Evolutionary conservation across 768 basidiomycete species (phyloP).

Genomic region (Royoungia palumana): DNA sequence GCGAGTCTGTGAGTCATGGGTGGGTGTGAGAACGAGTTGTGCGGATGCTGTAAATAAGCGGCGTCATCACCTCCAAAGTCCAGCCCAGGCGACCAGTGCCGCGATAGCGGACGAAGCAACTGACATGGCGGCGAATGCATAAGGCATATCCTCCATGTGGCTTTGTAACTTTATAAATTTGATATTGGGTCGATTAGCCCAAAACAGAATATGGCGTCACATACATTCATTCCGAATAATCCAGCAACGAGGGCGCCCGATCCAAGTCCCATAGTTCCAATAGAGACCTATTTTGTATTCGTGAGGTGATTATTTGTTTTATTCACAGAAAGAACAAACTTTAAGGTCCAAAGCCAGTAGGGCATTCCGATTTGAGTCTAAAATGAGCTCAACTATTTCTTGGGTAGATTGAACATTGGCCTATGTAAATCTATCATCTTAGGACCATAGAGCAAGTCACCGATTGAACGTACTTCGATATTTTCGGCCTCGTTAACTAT

Average conservation of each 20-base stretch:
- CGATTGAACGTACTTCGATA: slow-evolving; percentile 57
- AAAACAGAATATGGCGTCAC: slow-evolving; percentile 31
- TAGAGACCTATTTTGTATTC: slow-evolving; percentile 63
- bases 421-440: slow-evolving; percentile 28
- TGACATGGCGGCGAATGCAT: slow-evolving; percentile 71
- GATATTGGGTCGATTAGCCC: slow-evolving; percentile 20
- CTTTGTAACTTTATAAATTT: slow-evolving; percentile 57
- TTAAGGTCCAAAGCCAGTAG: slow-evolving; percentile 89
- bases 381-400: slow-evolving; percentile 94
- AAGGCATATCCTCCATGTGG: slow-evolving; percentile 67
- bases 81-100: slow-evolving; percentile 57
- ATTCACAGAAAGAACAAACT: slow-evolving; percentile 36
- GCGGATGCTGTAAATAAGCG: slow-evolving; percentile 13
- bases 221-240: slow-evolving; percentile 94
- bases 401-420: slow-evolving; percentile 95
- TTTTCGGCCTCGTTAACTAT: slow-evolving; percentile 91
- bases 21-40: slow-evolving; percentile 3
- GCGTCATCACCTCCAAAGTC: slow-evolving; percentile 54
- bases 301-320: slow-evolving; percentile 2
- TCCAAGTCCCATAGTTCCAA: slow-evolving; percentile 90
- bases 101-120: slow-evolving; percentile 56
- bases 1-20: slow-evolving; percentile 32
- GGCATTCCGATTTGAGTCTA: slow-evolving; percentile 94
- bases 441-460: not conserved
- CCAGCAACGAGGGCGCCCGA: slow-evolving; percentile 88